Conservation (phyloP, 306 rosid genomes). For the Quercus mongolica region DNA sequence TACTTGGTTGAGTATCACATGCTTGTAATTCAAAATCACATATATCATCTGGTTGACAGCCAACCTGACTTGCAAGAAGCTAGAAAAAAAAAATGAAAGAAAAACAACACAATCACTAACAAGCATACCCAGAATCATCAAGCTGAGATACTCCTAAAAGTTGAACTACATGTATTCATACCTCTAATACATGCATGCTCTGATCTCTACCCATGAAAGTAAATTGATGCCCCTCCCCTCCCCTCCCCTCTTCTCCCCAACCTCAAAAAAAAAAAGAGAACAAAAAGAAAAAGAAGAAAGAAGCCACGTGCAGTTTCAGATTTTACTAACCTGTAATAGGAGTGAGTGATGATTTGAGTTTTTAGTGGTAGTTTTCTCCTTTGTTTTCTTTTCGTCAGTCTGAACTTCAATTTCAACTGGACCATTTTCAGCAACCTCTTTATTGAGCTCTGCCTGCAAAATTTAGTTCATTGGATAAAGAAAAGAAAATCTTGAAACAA, state of each 20-base stretch:
- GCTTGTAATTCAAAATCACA: conserved; percentile 89
- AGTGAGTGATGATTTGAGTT: conserved; percentile 73
- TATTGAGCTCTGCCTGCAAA: conserved; percentile 74
- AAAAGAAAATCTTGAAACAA: conserved; percentile 11
- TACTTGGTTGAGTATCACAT: conserved; percentile 85
- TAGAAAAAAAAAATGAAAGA: conserved; percentile 21
- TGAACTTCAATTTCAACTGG: conserved; percentile 31
- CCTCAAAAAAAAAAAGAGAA: not conserved
- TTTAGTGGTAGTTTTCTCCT: conserved; percentile 29
- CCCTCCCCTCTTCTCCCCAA: not conserved
- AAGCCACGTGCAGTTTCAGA: not conserved
- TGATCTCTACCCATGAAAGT: not conserved
- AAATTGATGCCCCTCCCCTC: not conserved
- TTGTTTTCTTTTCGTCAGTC: conserved; percentile 37
- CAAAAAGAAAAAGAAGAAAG: not conserved
- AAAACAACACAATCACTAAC: conserved; percentile 13
- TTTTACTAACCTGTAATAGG: conserved; percentile 62
- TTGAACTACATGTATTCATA: not conserved
- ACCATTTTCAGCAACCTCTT: conserved; percentile 51
- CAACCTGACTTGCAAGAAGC: conserved; percentile 70
- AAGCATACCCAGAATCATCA: conserved; percentile 11
- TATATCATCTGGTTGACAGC: conserved; percentile 61
- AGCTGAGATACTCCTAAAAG: conserved; percentile 1
- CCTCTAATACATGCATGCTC: conserved; percentile 1
- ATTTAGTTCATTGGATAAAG: conserved; percentile 11